These are phyloP conservation scores for Aspergillus ruber DNA, from an alignment of 2,329 filamentous ascomycete genomes.

Conservation along the genomic window DNA sequence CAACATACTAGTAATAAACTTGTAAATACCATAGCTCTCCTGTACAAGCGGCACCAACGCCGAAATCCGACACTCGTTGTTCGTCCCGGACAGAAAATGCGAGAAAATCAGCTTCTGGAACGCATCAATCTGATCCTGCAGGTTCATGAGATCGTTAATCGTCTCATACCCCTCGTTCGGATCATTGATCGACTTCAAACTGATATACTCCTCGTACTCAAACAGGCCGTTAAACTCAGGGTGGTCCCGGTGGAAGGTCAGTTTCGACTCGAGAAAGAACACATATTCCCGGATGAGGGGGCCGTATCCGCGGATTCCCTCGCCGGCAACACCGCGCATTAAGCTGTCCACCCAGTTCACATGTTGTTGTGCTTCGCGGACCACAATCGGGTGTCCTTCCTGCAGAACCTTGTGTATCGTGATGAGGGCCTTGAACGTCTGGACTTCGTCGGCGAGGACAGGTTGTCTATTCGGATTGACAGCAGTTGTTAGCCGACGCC, in stretches of 20 bases:
- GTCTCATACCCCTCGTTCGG: slow-evolving; percentile 95
- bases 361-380: slow-evolving; percentile 85
- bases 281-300: slow-evolving; percentile 96
- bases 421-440: slow-evolving; percentile 97
- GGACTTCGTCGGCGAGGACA: slow-evolving; percentile 95
- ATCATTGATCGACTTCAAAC: slow-evolving; percentile 95
- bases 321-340: slow-evolving; percentile 72
- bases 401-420: slow-evolving; percentile 96
- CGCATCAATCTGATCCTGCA: slow-evolving; percentile 96
- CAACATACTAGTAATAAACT: slow-evolving; percentile 99
- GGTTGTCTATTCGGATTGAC: slow-evolving; percentile 61
- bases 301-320: slow-evolving; percentile 79
- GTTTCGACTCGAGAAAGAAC: slow-evolving; percentile 86
- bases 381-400: slow-evolving; percentile 81
- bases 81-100: slow-evolving; percentile 82
- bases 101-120: slow-evolving; percentile 99
- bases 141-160: slow-evolving; percentile 89
- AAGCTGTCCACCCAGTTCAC: slow-evolving; percentile 88
- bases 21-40: slow-evolving; percentile 98
- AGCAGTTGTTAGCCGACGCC: slow-evolving; percentile 1
- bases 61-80: slow-evolving; percentile 95
- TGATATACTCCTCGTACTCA: slow-evolving; percentile 98
- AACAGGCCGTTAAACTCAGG: slow-evolving; percentile 98
- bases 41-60: slow-evolving; percentile 88
- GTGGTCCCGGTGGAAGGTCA: slow-evolving; percentile 94